These are phyloP conservation scores for Mycosphaerella sp. DNA, from an alignment of 2,329 filamentous ascomycete genomes.

Conservation along the genomic window DNA sequence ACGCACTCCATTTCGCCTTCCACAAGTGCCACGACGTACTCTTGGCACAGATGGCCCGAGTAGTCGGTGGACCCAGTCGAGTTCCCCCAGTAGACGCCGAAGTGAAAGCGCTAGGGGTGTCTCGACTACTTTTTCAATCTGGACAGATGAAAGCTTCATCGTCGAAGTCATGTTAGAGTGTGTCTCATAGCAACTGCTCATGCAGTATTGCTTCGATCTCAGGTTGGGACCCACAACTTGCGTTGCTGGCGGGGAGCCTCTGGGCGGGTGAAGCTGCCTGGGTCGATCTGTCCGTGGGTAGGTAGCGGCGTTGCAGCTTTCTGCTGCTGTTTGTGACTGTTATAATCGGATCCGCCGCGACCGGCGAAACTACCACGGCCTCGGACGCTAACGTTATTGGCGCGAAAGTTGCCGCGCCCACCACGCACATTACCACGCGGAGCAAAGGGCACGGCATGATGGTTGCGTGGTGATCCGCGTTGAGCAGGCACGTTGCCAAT, in stretches of 20 bases:
- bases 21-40: background rate
- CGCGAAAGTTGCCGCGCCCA: constrained; percentile 25
- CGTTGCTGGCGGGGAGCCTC: constrained; percentile 28
- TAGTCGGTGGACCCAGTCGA: background rate
- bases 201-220: constrained; percentile 12
- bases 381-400: constrained; percentile 11
- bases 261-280: constrained; percentile 35
- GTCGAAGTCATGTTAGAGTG: background rate
- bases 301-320: constrained; percentile 7
- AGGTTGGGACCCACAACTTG: constrained; percentile 35
- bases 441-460: constrained; percentile 16
- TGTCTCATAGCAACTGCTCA: constrained; percentile 7
- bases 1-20: background rate
- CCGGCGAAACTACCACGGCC: constrained; percentile 20
- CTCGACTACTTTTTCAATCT: background rate
- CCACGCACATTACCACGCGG: constrained; percentile 24
- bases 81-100: background rate
- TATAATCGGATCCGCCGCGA: constrained; percentile 20
- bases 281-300: constrained; percentile 32
- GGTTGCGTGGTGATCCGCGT: constrained; percentile 19
- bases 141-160: background rate
- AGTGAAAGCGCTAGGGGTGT: background rate
- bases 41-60: constrained; percentile 7
- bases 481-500: constrained; percentile 5
- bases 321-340: constrained; percentile 8